Base-by-base conservation (phyloP, 306 rosid genomes). In the Betula pendula region DNA sequence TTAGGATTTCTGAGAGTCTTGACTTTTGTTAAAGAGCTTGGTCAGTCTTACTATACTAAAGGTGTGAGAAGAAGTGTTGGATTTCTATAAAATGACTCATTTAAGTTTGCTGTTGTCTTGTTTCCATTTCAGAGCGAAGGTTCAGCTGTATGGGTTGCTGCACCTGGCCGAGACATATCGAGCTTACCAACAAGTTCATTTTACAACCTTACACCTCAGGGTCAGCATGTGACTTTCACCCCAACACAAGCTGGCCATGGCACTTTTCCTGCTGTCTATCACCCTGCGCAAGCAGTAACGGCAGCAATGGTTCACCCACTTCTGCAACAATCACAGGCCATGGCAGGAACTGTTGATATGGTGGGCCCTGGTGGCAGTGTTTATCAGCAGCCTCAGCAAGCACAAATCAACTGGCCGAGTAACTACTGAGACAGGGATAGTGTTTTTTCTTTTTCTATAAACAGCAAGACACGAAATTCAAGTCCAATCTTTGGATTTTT, bases 331-430 rank as follows among this genome's bases (percentile, higher is more conserved):
- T 83, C 98, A 43, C 99, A 92, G 81, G 79, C 98, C 69, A 88
- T 95, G 90, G 93, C 93, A 20, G 99, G 97, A 84, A 89, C 89
- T 66, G 97, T 91, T 70, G 99, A 95, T 83, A 88, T 93, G 91
- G 97, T 83, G 68, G 99, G 99, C 83, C 94, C 92, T 0, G 97
- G 97, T 62, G 97, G 97, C 10, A 84, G 81, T 78, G 94, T 90
- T 83, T 95, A 95, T 82, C 99, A 92, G 81, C 96, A 89, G 76
- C 87, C 96, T 76, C 99, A 95, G 83, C 97, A 95, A 76, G 70
- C 97, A 2, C 99, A 90, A 70, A 88, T 90, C 56, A 92, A 95
- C 84, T 95, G 99, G 97, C 97, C 97, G 3, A 89, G 85, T 83
- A 95, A 95, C 88, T 92, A 95, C 84, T 92, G 90, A 89, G 82